These are phyloP conservation scores for Fennellomyces sp. DNA, from an alignment of 371 early-diverging fungal genomes.

Conservation along the genomic window DNA sequence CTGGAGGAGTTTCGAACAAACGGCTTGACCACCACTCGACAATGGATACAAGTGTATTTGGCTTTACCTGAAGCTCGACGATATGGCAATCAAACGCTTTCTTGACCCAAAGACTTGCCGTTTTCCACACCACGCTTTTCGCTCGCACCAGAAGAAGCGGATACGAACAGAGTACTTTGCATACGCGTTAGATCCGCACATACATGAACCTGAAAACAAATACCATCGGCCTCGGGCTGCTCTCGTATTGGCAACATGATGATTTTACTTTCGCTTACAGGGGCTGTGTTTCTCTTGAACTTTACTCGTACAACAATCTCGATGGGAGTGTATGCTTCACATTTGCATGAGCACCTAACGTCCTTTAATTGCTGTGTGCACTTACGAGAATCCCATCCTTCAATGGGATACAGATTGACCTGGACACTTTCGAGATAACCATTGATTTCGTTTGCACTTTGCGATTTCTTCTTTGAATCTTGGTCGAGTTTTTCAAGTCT, in stretches of 20 bases:
- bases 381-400: background rate
- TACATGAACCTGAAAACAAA: background rate
- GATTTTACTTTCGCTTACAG: background rate
- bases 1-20: background rate
- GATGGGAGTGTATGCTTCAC: background rate
- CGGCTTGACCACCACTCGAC: conserved; percentile 1
- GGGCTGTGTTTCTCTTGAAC: background rate
- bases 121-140: background rate
- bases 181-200: background rate
- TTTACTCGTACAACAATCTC: background rate
- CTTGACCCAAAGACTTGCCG: background rate
- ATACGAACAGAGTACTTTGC: background rate
- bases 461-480: no score
- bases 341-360: background rate
- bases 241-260: background rate
- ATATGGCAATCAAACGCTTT: conserved; percentile 3
- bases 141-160: background rate
- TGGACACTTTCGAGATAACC: no score
- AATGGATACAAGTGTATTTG: background rate
- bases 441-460: no score
- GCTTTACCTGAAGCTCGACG: background rate
- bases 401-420: background rate
- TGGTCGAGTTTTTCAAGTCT: no score
- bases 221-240: background rate
- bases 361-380: background rate